Percentiles rank a stretch among this genome's conserved stretches.
Evolutionary conservation across 148 eudicot genomes (phyloP).

Genomic region (Rhododendron griersonianum): DNA sequence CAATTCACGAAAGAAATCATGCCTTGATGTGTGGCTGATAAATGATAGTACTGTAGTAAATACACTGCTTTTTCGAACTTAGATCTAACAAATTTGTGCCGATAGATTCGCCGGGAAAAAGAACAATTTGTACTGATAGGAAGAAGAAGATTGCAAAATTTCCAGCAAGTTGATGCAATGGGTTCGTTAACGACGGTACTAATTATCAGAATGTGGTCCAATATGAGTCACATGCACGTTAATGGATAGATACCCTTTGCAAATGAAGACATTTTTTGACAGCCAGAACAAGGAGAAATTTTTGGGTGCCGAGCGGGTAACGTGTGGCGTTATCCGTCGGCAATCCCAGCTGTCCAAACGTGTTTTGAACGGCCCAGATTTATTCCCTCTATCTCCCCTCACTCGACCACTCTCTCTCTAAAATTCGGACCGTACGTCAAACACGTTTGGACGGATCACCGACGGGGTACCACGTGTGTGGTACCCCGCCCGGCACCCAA

Average conservation of each 20-base stretch:
- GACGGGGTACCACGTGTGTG: too few species aligned
- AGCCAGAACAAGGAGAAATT: not conserved
- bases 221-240: not conserved
- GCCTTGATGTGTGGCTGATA: not conserved
- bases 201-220: slow-evolving; percentile 3
- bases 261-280: not conserved
- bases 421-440: too few species aligned
- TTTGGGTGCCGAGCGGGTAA: too few species aligned
- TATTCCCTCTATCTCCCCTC: too few species aligned
- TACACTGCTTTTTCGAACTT: not conserved
- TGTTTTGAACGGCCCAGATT: too few species aligned
- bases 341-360: too few species aligned
- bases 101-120: not conserved
- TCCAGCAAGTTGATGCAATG: not conserved
- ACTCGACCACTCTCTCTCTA: too few species aligned
- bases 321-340: too few species aligned
- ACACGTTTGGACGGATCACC: too few species aligned
- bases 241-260: not conserved
- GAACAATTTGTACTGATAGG: not conserved
- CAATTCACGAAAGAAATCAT: not conserved
- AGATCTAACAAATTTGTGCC: too few species aligned
- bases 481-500: too few species aligned
- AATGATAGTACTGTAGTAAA: not conserved
- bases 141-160: not conserved
- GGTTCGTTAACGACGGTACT: not conserved